phyloP scores from a whole-genome alignment of 1,139 yeast species.

The Scheffersomyces segobiensis region DNA sequence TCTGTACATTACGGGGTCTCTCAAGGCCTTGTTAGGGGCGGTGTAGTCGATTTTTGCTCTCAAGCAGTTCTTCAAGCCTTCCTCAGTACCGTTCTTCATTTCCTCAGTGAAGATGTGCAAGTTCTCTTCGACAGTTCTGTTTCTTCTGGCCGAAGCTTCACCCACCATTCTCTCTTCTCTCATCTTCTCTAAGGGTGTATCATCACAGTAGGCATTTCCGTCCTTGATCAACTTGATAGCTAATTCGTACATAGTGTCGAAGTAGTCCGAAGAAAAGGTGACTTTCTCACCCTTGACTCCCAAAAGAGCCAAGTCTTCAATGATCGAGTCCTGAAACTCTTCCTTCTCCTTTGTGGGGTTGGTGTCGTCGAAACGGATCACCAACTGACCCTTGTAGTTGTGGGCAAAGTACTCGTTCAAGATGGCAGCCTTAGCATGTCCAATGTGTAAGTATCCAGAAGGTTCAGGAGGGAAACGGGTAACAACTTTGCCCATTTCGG shows the following conservation, averaged over 20 bases:
- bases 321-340: constrained; percentile 89
- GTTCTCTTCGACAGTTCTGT: constrained; percentile 88
- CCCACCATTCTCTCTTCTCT: constrained; percentile 99
- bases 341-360: constrained; percentile 93
- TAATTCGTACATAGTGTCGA: constrained; percentile 82
- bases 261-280: constrained; percentile 91
- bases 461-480: constrained; percentile 95
- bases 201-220: constrained; percentile 96
- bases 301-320: constrained; percentile 82
- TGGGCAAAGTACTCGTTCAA: constrained; percentile 95
- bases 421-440: constrained; percentile 97
- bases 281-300: constrained; percentile 89
- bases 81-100: constrained; percentile 91
- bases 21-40: constrained; percentile 86
- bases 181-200: constrained; percentile 90
- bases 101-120: constrained; percentile 79
- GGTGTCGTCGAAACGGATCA: constrained; percentile 95
- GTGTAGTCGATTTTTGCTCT: constrained; percentile 94
- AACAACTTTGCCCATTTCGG: constrained; percentile 89
- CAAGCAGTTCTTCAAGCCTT: constrained; percentile 83
- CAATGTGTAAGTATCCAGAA: constrained; percentile 90
- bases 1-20: constrained; percentile 97
- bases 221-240: constrained; percentile 86
- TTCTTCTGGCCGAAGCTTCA: constrained; percentile 85
- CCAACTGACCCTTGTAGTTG: constrained; percentile 89